phyloP scores from a whole-genome alignment of 2,329 filamentous ascomycete species.

The Byssochlamys sp. region DNA sequence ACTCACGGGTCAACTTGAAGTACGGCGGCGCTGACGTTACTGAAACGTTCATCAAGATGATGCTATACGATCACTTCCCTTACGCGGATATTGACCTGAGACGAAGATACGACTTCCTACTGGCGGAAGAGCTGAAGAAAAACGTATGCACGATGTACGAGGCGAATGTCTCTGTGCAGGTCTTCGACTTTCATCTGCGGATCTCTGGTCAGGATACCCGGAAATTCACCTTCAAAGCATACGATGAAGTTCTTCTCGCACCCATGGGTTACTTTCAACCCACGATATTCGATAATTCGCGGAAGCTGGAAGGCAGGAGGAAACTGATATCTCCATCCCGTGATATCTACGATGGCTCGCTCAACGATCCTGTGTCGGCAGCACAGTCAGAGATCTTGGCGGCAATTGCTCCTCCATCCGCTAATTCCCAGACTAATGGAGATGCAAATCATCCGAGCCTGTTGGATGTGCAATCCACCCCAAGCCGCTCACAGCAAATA shows the following conservation, averaged over 20 bases:
- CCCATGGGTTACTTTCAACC: slow-evolving; percentile 93
- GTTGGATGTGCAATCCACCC: slow-evolving; percentile 32
- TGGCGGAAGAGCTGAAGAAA: slow-evolving; percentile 91
- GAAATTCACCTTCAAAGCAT: slow-evolving; percentile 93
- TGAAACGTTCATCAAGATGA: slow-evolving; percentile 92
- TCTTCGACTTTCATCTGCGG: slow-evolving; percentile 81
- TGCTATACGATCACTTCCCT: slow-evolving; percentile 90
- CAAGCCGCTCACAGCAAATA: slow-evolving; percentile 50
- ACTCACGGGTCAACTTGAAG: slow-evolving; percentile 90
- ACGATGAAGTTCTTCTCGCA: slow-evolving; percentile 89
- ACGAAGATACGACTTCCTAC: slow-evolving; percentile 79
- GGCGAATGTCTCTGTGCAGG: slow-evolving; percentile 76
- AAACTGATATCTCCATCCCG: slow-evolving; percentile 78
- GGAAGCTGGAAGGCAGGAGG: slow-evolving; percentile 69
- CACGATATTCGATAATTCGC: slow-evolving; percentile 69
- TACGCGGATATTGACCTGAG: slow-evolving; percentile 89
- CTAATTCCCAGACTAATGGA: slow-evolving; percentile 23
- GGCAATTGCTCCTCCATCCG: slow-evolving; percentile 36
- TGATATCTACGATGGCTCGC: slow-evolving; percentile 85
- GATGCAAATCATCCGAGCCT: slow-evolving; percentile 23
- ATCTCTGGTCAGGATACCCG: slow-evolving; percentile 78
- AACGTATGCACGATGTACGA: slow-evolving; percentile 89
- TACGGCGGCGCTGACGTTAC: slow-evolving; percentile 88
- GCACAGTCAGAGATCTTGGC: slow-evolving; percentile 64
- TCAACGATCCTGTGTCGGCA: slow-evolving; percentile 78